Base-by-base conservation (phyloP, 108 stramenopile genomes). In the Skeletonema costatum region DNA sequence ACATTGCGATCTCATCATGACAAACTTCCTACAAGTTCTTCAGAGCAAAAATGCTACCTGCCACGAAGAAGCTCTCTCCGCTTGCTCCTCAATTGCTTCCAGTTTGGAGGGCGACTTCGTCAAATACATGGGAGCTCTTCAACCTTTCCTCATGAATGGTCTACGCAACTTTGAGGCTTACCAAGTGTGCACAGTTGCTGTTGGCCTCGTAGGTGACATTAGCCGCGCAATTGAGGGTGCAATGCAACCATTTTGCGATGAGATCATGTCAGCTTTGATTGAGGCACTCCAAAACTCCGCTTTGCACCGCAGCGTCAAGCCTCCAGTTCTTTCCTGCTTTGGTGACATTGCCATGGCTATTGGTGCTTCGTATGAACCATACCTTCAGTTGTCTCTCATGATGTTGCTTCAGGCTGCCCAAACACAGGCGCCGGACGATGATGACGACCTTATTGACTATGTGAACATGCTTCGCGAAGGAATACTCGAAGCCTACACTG, bases 341-440 rank as follows among this genome's bases (percentile, higher is more conserved):
- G 96, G 97, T 17, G 98, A 98, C 76, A 94, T 99, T 72, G 97
- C 97, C 2, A 78, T 99, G 76, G 97, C 98, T 8, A 85, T 99
- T 62, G 88, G 87, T 25, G 94, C 87, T 2, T 90, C 89, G 7
- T 99, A 87, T 77, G 90, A 94, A 70, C 96, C 95, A n/a, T 98
- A 98, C 76, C 73, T 97, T 36, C 91, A 92, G 39, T 71, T 95
- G 17, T 90, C 95, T 5, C 77, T 90, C 12, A 93, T 93, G 87
- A 89, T 98, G 81, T 80, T 99, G 46, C 83, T 94, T 76, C 97
- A 98, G 75, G 98, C 98, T 0, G 88, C 95, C 21, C 78, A 80
- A 48, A 95, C 93, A 5, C 79, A 78, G 17, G 89, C 89, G n/a
- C 87, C 86, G 13, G 89, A 87, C 10, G 97, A 98, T 70, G 97